These are phyloP conservation scores for Blastobotrys indianensis DNA, from an alignment of 1,139 yeast species.

Conservation along the genomic window DNA sequence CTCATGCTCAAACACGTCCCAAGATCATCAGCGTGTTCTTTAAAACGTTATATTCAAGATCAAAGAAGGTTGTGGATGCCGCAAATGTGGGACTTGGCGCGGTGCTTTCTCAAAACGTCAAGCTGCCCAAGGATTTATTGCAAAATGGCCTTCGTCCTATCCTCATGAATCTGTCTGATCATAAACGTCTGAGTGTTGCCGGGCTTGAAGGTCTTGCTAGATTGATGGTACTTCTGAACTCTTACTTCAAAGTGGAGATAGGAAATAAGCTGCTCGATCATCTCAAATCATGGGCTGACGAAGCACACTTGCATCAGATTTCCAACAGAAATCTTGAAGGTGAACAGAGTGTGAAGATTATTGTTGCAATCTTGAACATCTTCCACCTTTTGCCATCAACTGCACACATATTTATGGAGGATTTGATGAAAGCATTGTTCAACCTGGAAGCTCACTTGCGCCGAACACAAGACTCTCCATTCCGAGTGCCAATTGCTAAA, in stretches of 20 bases:
- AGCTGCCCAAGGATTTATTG: conserved; percentile 83
- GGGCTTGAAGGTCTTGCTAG: conserved; percentile 91
- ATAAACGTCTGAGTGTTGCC: conserved; percentile 78
- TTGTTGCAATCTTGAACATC: conserved; percentile 84
- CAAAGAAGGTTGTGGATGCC: conserved; percentile 84
- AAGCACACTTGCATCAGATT: conserved; percentile 62
- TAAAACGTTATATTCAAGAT: conserved; percentile 82
- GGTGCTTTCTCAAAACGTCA: conserved; percentile 79
- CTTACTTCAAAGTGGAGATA: conserved; percentile 93
- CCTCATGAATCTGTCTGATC: conserved; percentile 91
- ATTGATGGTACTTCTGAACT: conserved; percentile 75
- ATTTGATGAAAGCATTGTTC: conserved; percentile 67
- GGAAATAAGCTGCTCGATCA: conserved; percentile 92
- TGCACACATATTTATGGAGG: conserved; percentile 89
- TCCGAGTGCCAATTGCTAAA: conserved; percentile 84
- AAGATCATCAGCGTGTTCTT: conserved; percentile 83
- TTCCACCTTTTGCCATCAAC: conserved; percentile 89
- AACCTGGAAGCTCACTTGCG: conserved; percentile 78
- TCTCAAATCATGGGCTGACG: conserved; percentile 94
- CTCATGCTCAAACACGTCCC: conserved; percentile 25
- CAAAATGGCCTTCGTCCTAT: conserved; percentile 95
- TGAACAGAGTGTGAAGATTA: conserved; percentile 76
- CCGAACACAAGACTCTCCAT: conserved; percentile 82
- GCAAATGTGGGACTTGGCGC: conserved; percentile 84
- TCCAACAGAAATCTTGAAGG: conserved; percentile 72